Evolutionary conservation across 345 rosid genomes (phyloP).

Genomic region (Geranium brycei): DNA sequence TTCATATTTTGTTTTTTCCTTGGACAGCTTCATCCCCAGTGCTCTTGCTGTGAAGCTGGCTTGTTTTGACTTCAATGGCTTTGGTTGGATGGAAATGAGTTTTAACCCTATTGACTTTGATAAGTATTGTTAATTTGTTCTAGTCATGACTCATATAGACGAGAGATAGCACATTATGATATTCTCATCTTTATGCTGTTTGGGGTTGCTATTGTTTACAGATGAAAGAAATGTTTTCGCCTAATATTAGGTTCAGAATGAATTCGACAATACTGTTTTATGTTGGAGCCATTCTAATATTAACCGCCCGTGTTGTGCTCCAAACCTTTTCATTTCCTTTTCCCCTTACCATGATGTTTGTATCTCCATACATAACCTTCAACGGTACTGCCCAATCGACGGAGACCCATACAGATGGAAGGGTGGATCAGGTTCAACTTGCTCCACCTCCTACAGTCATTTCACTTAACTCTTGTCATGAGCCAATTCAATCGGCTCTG

Average conservation of each 20-base stretch:
- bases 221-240: slow-evolving; percentile 17
- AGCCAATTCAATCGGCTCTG: background rate
- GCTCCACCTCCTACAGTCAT: background rate
- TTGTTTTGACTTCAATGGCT: too few species aligned
- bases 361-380: slow-evolving; percentile 11
- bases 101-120: too few species aligned
- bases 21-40: too few species aligned
- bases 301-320: slow-evolving; percentile 32
- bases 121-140: too few species aligned
- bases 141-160: too few species aligned
- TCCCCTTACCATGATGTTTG: slow-evolving; percentile 15
- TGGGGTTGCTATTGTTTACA: slow-evolving; percentile 1
- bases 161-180: too few species aligned
- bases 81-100: too few species aligned
- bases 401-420: background rate
- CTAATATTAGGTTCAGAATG: slow-evolving; percentile 27
- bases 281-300: slow-evolving; percentile 32
- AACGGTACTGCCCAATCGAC: background rate
- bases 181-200: too few species aligned
- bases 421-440: background rate
- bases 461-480: too few species aligned
- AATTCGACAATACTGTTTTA: slow-evolving; percentile 45
- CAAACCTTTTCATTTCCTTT: slow-evolving; percentile 27
- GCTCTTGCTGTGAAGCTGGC: too few species aligned
- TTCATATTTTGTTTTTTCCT: too few species aligned